These are phyloP conservation scores for Beauveria medogensis DNA, from an alignment of 2,329 filamentous ascomycete genomes.

Conservation along the genomic window DNA sequence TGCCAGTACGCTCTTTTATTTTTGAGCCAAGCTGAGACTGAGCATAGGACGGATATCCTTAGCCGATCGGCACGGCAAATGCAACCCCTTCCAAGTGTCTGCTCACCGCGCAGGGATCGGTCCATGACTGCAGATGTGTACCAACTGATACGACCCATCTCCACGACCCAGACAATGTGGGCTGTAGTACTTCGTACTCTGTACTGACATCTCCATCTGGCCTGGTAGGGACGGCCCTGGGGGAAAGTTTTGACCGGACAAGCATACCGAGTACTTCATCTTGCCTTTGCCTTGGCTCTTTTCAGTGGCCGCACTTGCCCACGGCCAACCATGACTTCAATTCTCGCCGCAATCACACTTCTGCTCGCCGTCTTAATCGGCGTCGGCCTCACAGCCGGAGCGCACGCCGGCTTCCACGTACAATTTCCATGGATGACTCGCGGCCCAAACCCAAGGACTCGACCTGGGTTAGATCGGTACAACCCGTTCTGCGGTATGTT, in stretches of 20 bases:
- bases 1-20: no score
- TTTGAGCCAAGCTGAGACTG: no score
- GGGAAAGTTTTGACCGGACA: not conserved
- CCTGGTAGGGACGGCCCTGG: not conserved
- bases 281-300: not conserved
- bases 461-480: not conserved
- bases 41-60: no score
- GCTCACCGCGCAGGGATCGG: no score
- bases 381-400: not conserved
- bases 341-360: not conserved
- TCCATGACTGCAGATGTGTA: no score
- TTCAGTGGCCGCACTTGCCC: not conserved
- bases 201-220: no score
- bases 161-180: no score
- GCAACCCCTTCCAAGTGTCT: no score
- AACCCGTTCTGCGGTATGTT: not conserved
- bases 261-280: not conserved
- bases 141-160: no score
- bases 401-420: conserved; percentile 3
- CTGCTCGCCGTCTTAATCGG: not conserved
- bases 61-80: no score
- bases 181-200: no score
- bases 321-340: not conserved
- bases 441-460: not conserved
- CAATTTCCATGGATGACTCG: conserved; percentile 3